Evolutionary conservation across 2,329 filamentous ascomycete species (phyloP), one percentile per base, ranked within the genome.

Genomic region (Cyclaneusma minus): DNA sequence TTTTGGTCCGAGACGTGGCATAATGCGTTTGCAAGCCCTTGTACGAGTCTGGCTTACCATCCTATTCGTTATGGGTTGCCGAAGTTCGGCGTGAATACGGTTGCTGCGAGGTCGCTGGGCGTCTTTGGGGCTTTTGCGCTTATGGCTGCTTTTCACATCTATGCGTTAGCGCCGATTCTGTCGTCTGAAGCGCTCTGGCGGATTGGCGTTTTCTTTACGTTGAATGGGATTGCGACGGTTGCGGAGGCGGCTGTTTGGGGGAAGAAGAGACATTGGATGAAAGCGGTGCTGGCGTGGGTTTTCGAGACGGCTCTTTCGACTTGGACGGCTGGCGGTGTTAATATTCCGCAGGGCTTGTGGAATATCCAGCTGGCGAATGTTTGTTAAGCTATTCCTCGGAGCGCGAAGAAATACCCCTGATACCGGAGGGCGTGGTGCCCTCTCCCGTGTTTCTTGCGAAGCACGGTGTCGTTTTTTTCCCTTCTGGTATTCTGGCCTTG

Each of bases 1-100:
- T 54, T 52, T 28, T 56, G 53, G 53, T 46, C 45, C 9, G 50
- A 54, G 33, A 54, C 49, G 11, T 56, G 53, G 53, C 53, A 56
- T 26, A 55, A 53, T 27, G 49, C 44, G 1, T 56, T 55, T 32
- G 44, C 51, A 6, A 44, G 50, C 16, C 52, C 53, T 1, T 55
- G 51, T 22, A 44, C 43, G 5, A 49, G 43, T 5, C 41, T 56
- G n/a, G 50, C 47, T 6, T 55, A 55, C 27, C 34, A 32, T 1
- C 53, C 53, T 4, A 33, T 52, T 13, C 40, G 50, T n/a, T 37
- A 40, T 12, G 28, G 36, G 2, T 42, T 55, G 11, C 42, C 42
- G 1, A 40, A 37, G 24, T 36, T 43, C 13, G 44, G 49, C 2
- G 29, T 52, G 1, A 48, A 51, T 5, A 29, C 42, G 4, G 19